A percentile compares a stretch with the other conserved stretches of the same genome.
Conservation (phyloP, 768 basidiomycete species). For the Suillus paluster region DNA sequence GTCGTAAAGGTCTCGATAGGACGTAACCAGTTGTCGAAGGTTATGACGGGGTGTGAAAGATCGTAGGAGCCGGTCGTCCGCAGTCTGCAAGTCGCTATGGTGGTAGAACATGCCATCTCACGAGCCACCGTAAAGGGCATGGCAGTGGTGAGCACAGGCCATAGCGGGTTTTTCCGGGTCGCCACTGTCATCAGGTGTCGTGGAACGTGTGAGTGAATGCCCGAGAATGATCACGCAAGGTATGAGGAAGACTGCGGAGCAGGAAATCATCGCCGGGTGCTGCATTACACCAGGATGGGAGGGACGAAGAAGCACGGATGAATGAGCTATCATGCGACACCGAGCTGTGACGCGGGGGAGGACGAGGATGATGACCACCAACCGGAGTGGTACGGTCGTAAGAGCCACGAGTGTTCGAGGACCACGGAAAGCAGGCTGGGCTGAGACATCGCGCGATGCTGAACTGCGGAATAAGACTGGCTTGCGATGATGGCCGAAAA, state of each 20-base stretch:
- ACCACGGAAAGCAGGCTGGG: background rate
- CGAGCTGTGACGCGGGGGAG: background rate
- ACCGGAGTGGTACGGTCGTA: background rate
- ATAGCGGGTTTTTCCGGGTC: background rate
- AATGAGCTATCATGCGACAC: background rate
- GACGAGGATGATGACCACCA: background rate
- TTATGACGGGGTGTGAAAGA: background rate
- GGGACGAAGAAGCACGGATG: background rate
- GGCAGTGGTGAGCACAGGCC: background rate
- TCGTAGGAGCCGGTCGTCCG: background rate
- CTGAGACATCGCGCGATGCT: background rate
- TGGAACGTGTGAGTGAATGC: background rate
- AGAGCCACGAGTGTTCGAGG: background rate
- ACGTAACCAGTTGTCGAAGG: background rate
- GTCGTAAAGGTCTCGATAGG: background rate
- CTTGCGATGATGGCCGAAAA: background rate
- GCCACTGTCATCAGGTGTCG: background rate
- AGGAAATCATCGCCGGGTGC: background rate
- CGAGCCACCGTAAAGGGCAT: background rate
- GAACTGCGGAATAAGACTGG: background rate
- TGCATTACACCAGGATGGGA: background rate
- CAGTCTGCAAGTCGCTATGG: background rate
- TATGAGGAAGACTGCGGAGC: background rate
- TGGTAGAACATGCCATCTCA: background rate
- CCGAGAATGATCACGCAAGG: background rate